These are phyloP conservation scores for Flaveria linearis DNA, from an alignment of 129 eudicot species.

Conservation along the genomic window DNA sequence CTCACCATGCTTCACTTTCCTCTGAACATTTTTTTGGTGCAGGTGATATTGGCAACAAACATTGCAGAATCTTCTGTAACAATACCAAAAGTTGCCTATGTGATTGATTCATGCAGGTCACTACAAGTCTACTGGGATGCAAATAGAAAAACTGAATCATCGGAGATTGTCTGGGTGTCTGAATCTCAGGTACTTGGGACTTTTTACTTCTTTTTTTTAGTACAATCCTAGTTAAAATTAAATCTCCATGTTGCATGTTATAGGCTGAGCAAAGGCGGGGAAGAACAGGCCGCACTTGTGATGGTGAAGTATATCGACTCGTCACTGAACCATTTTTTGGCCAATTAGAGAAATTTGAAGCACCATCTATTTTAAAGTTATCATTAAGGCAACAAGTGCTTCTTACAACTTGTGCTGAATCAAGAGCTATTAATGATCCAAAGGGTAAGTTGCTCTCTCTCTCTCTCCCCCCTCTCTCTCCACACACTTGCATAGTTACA, in stretches of 20 bases:
- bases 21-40: slow-evolving; percentile 33
- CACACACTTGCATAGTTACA: not conserved
- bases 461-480: not conserved
- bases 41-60: slow-evolving; percentile 95
- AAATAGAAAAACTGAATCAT: slow-evolving; percentile 56
- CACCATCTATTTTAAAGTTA: slow-evolving; percentile 76
- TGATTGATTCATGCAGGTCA: slow-evolving; percentile 94
- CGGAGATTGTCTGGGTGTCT: slow-evolving; percentile 89
- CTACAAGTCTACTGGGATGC: slow-evolving; percentile 93
- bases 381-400: slow-evolving; percentile 87
- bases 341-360: slow-evolving; percentile 61
- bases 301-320: slow-evolving; percentile 76
- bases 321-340: slow-evolving; percentile 82
- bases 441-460: slow-evolving; percentile 49
- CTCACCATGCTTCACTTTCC: slow-evolving; percentile 3
- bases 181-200: slow-evolving; percentile 73
- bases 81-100: slow-evolving; percentile 89
- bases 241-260: slow-evolving; percentile 23
- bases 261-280: slow-evolving; percentile 95
- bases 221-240: slow-evolving; percentile 5
- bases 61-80: slow-evolving; percentile 98
- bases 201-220: not conserved
- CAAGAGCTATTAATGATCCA: slow-evolving; percentile 81
- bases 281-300: slow-evolving; percentile 98
- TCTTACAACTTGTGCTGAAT: slow-evolving; percentile 81